Conservation (phyloP, 2,329 filamentous ascomycete species). For the Talaromyces sp. region DNA sequence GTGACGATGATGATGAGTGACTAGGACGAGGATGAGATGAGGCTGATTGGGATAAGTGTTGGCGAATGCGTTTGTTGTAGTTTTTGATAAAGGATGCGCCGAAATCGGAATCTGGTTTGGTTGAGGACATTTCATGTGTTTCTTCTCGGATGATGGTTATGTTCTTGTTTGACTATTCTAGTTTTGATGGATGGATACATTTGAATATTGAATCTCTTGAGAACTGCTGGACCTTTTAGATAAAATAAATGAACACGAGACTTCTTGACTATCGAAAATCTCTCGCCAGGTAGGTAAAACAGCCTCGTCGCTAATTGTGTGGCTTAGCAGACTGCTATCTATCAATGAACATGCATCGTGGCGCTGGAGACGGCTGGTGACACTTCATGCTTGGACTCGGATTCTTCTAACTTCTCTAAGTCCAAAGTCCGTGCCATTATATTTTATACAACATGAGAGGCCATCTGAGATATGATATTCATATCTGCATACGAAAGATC, state of each 20-base stretch:
- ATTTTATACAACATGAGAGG: neutral
- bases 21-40: neutral
- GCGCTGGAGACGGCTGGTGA: neutral
- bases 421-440: neutral
- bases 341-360: neutral
- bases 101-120: neutral
- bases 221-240: neutral
- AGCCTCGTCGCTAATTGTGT: neutral
- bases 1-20: neutral
- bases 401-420: neutral
- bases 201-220: neutral
- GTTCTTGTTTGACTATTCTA: neutral
- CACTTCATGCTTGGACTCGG: neutral
- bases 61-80: slow-evolving; percentile 6
- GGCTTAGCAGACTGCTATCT: neutral
- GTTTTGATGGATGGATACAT: neutral
- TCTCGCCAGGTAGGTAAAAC: too few relatives aligned
- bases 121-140: neutral
- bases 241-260: neutral
- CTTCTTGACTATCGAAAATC: too few relatives aligned
- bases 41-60: neutral
- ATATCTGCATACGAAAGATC: neutral
- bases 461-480: neutral
- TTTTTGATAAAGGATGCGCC: neutral
- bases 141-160: neutral